Base-by-base conservation (phyloP, 768 basidiomycete species). In the Suillus luteus region DNA sequence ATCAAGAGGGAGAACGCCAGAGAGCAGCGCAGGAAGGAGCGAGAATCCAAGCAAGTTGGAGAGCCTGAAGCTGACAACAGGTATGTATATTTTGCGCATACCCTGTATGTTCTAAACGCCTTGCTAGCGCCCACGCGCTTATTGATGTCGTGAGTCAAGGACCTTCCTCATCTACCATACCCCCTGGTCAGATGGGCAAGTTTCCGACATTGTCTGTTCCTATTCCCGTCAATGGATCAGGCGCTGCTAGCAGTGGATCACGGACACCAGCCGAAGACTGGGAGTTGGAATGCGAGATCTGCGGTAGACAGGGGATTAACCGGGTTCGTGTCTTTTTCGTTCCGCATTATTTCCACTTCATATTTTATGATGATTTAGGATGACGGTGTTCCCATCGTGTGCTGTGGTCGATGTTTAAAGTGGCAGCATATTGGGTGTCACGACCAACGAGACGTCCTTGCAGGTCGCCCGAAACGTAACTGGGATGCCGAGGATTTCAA, bases 371-470 rank as follows among this genome's bases (percentile, higher is more conserved):
- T 62, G 12, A 46, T 41, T 44, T 65, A 95, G 94, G 92, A 95
- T 65, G 93, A 93, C 65, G 90, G 88, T 12, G 78, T 81, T 12
- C 87, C 91, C 3, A 83, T 96, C 77, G 85, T 94, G 72, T 93
- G 86, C 43, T 97, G 95, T 71, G 92, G 91, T 27, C 72, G 76
- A 35, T 97, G 95, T 74, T 83, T 82, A 15, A 87, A 87, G 73
- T 97, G 95, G 95, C 95, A 96, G 69, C 95, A 97, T 69, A 92
- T 92, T 40, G 72, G 79, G 24, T 97, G 95, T 70, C 93, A 96
- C 70, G 92, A 96, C 70, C 77, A 75, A 55, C 85, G 82, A 35
- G 95, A 96, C 73, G 75, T 78, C 37, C 76, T 80, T 24, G 82
- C 84, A 51, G 90, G 93, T 27, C 83, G 82, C 15, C 85, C 83